Percentiles rank a stretch among this genome's conserved stretches.
Conservation (phyloP, 2,329 filamentous ascomycete species). For the Zymoseptoria crescenta region DNA sequence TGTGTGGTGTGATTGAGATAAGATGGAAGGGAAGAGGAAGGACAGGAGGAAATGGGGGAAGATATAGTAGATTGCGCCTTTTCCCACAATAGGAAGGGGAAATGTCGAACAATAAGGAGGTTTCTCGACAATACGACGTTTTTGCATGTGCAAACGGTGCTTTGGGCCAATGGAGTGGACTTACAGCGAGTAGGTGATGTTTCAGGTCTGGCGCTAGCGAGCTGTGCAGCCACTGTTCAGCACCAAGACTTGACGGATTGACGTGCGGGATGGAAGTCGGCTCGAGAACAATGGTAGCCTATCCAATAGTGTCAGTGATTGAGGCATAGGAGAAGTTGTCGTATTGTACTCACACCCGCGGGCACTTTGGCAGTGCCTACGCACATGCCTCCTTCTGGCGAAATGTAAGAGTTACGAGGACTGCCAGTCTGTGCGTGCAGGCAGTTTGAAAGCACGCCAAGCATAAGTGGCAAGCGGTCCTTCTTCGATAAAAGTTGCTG, state of each 20-base stretch:
- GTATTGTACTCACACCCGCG: neutral
- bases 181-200: slow-evolving; percentile 4
- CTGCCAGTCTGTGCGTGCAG: slow-evolving; percentile 2
- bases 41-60: neutral
- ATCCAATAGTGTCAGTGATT: neutral
- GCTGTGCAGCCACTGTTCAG: slow-evolving; percentile 4
- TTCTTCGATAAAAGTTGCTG: slow-evolving; percentile 8
- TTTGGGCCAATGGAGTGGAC: slow-evolving; percentile 3
- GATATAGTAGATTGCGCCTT: neutral
- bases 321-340: neutral
- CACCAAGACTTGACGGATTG: slow-evolving; percentile 3
- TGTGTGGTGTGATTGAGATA: neutral
- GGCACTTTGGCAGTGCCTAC: neutral
- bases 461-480: slow-evolving; percentile 7
- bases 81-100: neutral
- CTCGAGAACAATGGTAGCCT: slow-evolving; percentile 11
- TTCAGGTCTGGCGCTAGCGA: neutral
- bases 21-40: neutral
- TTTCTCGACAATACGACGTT: neutral
- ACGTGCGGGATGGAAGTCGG: slow-evolving; percentile 2
- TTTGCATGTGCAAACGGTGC: neutral
- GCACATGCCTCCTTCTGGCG: slow-evolving; percentile 4
- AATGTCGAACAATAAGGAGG: neutral
- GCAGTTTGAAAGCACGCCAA: slow-evolving; percentile 12
- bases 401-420: neutral